Evolutionary conservation across 2,329 filamentous ascomycete genomes (phyloP), one percentile per base, ranked within the genome.

Genomic region (Beauveria medogensis): DNA sequence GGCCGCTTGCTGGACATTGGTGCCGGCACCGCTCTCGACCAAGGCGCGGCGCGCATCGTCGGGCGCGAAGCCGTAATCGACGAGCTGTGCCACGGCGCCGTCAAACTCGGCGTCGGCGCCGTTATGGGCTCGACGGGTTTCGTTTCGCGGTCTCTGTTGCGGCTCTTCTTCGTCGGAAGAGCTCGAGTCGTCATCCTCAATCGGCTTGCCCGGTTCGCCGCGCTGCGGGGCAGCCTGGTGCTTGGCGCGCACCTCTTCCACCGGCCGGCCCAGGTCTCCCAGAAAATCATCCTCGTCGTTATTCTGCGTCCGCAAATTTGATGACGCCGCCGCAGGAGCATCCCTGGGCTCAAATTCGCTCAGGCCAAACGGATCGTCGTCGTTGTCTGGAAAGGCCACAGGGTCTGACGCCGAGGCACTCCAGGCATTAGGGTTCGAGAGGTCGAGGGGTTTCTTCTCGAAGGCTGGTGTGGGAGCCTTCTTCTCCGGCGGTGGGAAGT

Each of bases 1-100:
- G 7, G 96, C 91, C 2, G 93, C 93, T 54, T 86, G 88, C 72
- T 96, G 91, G 10, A 96, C 85, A 70, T 97, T 89, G 1, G 86
- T 75, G 2, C 91, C 90, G 3, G 86, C 87, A 4, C 91, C 88
- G 37, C 90, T 96, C 68, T 91, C 88, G 12, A 86, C 85, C 46
- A 99, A 75, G 5, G 92, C 94, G 64, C 88, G 81, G 59, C 83
- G 82, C n/a, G 94, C 89, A 68, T 92, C 91, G 62, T 96, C 90
- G 0, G 86, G 82, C 0, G 91, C 86, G 67, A 99, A 99, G 0
- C 94, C 94, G 84, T 97, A 97, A 66, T 97, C 93, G 3, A 97
- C 86, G 28, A 99, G 77, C 71, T 97, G 91, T 10, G 90, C 91
- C 28, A 97, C 84, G 10, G 92, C 90, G 66, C 83, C 85, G 69